A percentile compares a stretch with the other conserved stretches of the same genome.
Evolutionary conservation across 495 filamentous ascomycete genomes (phyloP).

Genomic region (Neurospora sp.): DNA sequence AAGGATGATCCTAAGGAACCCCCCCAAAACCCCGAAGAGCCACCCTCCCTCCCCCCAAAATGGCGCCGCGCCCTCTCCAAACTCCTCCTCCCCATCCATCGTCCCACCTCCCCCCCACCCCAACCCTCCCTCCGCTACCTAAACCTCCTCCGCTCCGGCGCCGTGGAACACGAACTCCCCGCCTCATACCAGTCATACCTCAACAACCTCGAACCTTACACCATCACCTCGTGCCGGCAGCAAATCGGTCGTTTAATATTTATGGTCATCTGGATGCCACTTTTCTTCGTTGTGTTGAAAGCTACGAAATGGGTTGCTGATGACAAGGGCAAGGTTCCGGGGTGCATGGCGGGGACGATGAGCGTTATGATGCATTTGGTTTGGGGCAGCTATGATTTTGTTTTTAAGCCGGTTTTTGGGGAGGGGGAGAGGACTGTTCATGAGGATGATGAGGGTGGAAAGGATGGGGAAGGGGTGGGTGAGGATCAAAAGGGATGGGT

Average conservation of each 20-base stretch:
- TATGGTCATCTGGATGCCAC: constrained; percentile 48
- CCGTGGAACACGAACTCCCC: constrained; percentile 67
- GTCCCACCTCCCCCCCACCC: constrained; percentile 57
- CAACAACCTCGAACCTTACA: constrained; percentile 53
- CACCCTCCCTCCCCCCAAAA: constrained; percentile 17
- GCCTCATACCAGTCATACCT: constrained; percentile 64
- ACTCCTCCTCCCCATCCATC: constrained; percentile 28
- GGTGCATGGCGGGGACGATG: constrained; percentile 48
- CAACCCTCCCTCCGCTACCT: constrained; percentile 81
- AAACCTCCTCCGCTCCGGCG: constrained; percentile 63
- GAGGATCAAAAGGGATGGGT: neutral
- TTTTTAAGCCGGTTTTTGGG: constrained; percentile 62
- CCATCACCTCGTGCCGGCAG: constrained; percentile 55
- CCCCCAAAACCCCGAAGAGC: neutral
- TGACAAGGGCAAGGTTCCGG: constrained; percentile 52
- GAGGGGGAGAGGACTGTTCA: constrained; percentile 72
- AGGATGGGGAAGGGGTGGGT: neutral
- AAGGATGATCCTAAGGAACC: constrained; percentile 3
- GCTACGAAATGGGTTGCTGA: constrained; percentile 33
- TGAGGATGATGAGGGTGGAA: constrained; percentile 10
- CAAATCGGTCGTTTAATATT: constrained; percentile 53
- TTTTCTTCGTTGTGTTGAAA: constrained; percentile 39
- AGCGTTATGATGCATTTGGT: constrained; percentile 41
- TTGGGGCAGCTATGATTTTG: constrained; percentile 67
- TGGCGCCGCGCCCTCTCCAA: constrained; percentile 3